Conservation (phyloP, 2,329 filamentous ascomycete genomes). For the Stagonosporopsis rhizophila region DNA sequence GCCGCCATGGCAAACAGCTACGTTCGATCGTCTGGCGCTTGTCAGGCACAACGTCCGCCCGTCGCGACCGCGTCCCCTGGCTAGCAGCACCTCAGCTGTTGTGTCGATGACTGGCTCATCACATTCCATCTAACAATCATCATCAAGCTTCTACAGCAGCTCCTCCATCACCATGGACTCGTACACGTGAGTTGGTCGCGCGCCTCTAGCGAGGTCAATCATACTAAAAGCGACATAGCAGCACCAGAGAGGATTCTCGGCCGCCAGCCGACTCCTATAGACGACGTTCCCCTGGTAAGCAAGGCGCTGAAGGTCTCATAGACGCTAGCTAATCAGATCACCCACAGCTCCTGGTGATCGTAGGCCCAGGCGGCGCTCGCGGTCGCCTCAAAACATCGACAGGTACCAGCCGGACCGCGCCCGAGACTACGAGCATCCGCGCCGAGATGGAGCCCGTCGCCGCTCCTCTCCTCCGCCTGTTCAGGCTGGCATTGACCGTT, state of each 20-base stretch:
- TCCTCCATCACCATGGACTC: conserved; percentile 44
- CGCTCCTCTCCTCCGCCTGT: conserved; percentile 64
- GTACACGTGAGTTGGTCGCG: conserved; percentile 42
- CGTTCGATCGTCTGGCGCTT: conserved; percentile 40
- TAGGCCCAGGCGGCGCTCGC: conserved; percentile 63
- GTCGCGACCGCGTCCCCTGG: conserved; percentile 30
- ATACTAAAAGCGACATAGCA: conserved; percentile 26
- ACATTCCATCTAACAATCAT: conserved; percentile 5
- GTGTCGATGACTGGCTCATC: conserved; percentile 30
- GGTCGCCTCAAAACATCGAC: conserved; percentile 75
- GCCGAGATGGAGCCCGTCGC: conserved; percentile 67
- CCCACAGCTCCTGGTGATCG: conserved; percentile 38
- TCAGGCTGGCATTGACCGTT: conserved; percentile 80
- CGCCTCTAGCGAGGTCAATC: not conserved
- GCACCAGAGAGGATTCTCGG: conserved; percentile 64
- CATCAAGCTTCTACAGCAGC: not conserved
- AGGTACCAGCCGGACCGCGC: conserved; percentile 76
- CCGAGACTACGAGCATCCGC: conserved; percentile 71
- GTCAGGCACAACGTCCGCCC: conserved; percentile 32
- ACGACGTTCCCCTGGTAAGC: conserved; percentile 73
- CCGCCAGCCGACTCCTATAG: conserved; percentile 53
- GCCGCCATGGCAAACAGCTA: conserved; percentile 54
- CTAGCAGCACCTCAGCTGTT: conserved; percentile 23
- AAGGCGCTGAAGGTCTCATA: conserved; percentile 2
- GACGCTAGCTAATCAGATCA: conserved; percentile 13